Base-by-base conservation (phyloP, 768 basidiomycete species). In the Mycena rosella region DNA sequence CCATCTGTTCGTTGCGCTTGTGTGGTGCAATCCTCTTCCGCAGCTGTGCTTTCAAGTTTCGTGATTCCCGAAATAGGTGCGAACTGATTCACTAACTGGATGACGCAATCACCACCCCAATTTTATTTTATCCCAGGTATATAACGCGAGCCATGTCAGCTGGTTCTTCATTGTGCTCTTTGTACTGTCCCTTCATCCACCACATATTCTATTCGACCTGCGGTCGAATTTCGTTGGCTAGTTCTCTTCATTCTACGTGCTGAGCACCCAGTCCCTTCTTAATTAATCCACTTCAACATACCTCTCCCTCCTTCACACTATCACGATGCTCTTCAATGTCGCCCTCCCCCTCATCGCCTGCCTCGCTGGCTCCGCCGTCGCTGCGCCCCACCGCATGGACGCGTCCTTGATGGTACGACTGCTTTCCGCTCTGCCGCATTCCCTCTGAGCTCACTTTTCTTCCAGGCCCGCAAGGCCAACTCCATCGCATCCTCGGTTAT, bases 301-400 rank as follows among this genome's bases (percentile, higher is more conserved):
- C 22, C 60, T 61, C 38, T 18, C n/a, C n/a, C n/a, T n/a, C n/a
- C n/a, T n/a, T n/a, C n/a, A 34, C 22, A 22, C 45, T 24, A 22
- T 55, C 62, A 73, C 45, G n/a, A 75, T 77, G 74, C 71, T 77
- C 65, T 77, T 78, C 75, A 73, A 70, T 52, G 65, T 72, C 65
- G 64, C 74, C 45, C 24, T 77, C 30, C 74, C 75, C 58, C 70
- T 77, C 40, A 14, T 75, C 30, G 74, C 69, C 44, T 73, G 67
- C 62, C 48, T 75, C 44, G 70, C 71, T n/a, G 67, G 73, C 36
- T 71, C 73, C 6, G 74, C 72, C 11, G 32, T 79, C 34, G 77
- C 74, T 13, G 75, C 74, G 6, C 78, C 79, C 34, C 69, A 71
- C 36, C 67, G 64, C 38, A 63, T 68, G 62, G 74, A 74, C 22